Conservation (phyloP, 495 filamentous ascomycete genomes). For the Aspergillus haitiensis region DNA sequence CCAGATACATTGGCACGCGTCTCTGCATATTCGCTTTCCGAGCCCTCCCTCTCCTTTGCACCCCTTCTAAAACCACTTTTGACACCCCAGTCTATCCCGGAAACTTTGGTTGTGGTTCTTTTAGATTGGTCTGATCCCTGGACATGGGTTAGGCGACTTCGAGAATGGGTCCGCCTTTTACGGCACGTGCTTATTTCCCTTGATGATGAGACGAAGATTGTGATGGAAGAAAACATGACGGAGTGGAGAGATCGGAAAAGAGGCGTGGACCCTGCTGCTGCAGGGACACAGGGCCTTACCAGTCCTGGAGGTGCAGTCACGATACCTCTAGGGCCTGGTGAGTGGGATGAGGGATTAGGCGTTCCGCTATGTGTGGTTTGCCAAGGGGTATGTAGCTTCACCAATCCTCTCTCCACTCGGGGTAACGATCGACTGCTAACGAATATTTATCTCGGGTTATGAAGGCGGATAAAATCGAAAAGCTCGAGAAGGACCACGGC, state of each 20-base stretch:
- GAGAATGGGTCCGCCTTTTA: constrained; percentile 83
- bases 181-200: constrained; percentile 72
- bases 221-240: constrained; percentile 80
- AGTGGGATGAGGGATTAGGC: constrained; percentile 91
- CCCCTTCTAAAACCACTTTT: constrained; percentile 82
- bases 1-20: constrained; percentile 87
- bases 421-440: constrained; percentile 28
- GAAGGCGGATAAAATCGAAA: constrained; percentile 86
- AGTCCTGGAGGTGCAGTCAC: constrained; percentile 56
- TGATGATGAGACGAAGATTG: constrained; percentile 72
- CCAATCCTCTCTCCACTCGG: not conserved
- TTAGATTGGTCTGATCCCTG: constrained; percentile 93
- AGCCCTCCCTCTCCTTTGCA: constrained; percentile 78
- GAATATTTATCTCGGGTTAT: not conserved
- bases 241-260: constrained; percentile 55
- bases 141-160: constrained; percentile 84
- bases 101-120: constrained; percentile 83
- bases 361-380: constrained; percentile 90
- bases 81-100: constrained; percentile 79
- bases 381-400: constrained; percentile 68
- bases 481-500: constrained; percentile 77
- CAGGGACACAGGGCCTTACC: constrained; percentile 48
- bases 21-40: constrained; percentile 83
- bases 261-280: constrained; percentile 40
- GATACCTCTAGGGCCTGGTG: constrained; percentile 81